Conservation (phyloP, 495 filamentous ascomycete genomes). For the Hyaloscypha variabilis region DNA sequence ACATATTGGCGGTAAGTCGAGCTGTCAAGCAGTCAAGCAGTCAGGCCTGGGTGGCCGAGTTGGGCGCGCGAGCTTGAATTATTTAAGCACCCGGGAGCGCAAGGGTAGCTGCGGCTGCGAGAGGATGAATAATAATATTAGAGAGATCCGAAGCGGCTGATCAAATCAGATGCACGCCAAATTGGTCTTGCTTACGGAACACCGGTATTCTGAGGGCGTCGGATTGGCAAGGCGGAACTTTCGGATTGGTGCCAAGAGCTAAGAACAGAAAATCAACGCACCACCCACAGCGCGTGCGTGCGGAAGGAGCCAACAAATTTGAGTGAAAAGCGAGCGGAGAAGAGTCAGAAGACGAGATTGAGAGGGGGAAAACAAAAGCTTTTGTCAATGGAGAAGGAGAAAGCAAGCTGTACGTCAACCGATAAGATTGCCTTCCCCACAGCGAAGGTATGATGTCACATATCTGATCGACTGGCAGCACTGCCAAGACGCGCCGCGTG, state of each 20-base stretch:
- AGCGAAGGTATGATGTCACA: neutral
- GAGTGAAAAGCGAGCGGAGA: neutral
- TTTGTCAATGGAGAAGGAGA: neutral
- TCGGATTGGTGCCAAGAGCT: neutral
- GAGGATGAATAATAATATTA: neutral
- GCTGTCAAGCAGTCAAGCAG: conserved; percentile 33
- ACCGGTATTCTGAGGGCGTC: neutral
- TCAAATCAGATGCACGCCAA: neutral
- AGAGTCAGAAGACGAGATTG: neutral
- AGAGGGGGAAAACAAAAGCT: neutral
- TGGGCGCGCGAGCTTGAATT: neutral
- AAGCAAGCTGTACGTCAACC: neutral
- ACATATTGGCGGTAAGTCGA: conserved; percentile 23
- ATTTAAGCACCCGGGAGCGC: no score
- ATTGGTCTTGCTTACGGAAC: neutral
- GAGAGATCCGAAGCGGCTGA: neutral
- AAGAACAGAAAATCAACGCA: neutral
- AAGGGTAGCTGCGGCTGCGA: neutral
- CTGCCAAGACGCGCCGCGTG: neutral
- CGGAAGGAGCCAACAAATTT: no score
- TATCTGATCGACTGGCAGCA: neutral
- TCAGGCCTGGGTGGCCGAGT: neutral
- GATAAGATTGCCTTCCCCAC: neutral
- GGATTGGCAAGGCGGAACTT: neutral
- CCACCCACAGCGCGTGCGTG: neutral